A percentile compares a stretch with the other conserved stretches of the same genome.
Conservation (phyloP, 257 asterid species). For the Solanum megistacrolobum region DNA sequence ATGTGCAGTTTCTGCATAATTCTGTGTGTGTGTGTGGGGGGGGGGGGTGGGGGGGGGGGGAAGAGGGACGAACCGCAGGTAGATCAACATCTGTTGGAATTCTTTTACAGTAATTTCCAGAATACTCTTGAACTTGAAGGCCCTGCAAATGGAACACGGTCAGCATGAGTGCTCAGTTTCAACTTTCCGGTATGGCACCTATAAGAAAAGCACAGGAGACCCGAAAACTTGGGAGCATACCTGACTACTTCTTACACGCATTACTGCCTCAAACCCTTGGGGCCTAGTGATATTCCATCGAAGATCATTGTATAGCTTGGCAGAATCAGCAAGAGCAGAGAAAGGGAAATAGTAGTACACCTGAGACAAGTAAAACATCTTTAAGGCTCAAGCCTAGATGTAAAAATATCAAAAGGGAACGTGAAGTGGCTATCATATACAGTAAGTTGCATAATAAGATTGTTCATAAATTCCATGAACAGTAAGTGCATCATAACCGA, state of each 20-base stretch:
- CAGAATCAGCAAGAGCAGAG: constrained; percentile 88
- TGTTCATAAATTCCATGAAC: not conserved
- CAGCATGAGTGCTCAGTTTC: not conserved
- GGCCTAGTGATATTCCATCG: constrained; percentile 99
- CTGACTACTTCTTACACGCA: constrained; percentile 99
- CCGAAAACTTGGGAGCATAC: constrained; percentile 27
- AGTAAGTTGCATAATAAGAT: not conserved
- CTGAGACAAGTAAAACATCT: constrained; percentile 20
- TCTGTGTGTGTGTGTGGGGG: not conserved
- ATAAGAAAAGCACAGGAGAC: not conserved
- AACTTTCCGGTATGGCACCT: not conserved
- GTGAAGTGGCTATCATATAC: not conserved
- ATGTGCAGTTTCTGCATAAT: too few species aligned
- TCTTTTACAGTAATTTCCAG: constrained; percentile 90
- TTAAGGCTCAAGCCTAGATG: not conserved
- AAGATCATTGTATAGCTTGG: constrained; percentile 94
- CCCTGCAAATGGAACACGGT: constrained; percentile 40
- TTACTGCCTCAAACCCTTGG: constrained; percentile 98
- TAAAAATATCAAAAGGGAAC: not conserved
- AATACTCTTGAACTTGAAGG: constrained; percentile 95
- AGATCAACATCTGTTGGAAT: constrained; percentile 97
- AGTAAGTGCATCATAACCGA: not conserved
- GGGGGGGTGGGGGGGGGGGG: constrained; percentile 5
- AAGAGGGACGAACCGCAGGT: constrained; percentile 71
- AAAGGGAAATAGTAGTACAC: constrained; percentile 90